Evolutionary conservation across 306 rosid species (phyloP).

Genomic region (Lablab purpureus): DNA sequence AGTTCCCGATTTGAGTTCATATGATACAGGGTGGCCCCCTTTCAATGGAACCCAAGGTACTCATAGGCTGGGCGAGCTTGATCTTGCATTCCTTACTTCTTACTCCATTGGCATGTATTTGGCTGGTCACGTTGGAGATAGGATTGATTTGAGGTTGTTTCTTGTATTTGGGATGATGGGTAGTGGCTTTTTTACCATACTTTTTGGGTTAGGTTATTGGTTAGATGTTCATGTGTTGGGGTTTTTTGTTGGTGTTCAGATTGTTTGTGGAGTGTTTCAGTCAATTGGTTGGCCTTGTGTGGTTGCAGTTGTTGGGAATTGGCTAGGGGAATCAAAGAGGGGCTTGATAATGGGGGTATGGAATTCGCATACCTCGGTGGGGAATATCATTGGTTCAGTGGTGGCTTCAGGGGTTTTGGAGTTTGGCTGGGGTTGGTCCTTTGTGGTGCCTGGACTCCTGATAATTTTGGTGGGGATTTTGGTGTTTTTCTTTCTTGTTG

Average conservation of each 20-base stretch:
- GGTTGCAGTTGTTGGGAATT: constrained; percentile 86
- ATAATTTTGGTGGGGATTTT: constrained; percentile 71
- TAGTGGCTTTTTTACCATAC: constrained; percentile 76
- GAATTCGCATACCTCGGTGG: constrained; percentile 93
- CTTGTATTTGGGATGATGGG: constrained; percentile 90
- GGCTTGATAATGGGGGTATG: constrained; percentile 95
- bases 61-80: constrained; percentile 82
- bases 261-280: constrained; percentile 87
- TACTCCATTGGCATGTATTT: constrained; percentile 88
- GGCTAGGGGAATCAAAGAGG: constrained; percentile 85
- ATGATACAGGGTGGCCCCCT: constrained; percentile 80
- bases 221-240: constrained; percentile 74
- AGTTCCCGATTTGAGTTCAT: constrained; percentile 36
- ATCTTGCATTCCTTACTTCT: constrained; percentile 81
- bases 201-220: constrained; percentile 93
- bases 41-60: constrained; percentile 77
- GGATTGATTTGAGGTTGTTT: constrained; percentile 82
- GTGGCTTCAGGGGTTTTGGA: constrained; percentile 81
- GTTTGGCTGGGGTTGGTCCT: constrained; percentile 98
- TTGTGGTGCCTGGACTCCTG: constrained; percentile 79
- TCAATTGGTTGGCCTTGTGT: constrained; percentile 99
- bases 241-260: constrained; percentile 75
- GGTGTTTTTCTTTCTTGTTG: constrained; percentile 82
- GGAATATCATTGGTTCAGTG: constrained; percentile 83
- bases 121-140: constrained; percentile 85